These are phyloP conservation scores for Hericium alpestre DNA, from an alignment of 768 basidiomycete species.

Conservation along the genomic window DNA sequence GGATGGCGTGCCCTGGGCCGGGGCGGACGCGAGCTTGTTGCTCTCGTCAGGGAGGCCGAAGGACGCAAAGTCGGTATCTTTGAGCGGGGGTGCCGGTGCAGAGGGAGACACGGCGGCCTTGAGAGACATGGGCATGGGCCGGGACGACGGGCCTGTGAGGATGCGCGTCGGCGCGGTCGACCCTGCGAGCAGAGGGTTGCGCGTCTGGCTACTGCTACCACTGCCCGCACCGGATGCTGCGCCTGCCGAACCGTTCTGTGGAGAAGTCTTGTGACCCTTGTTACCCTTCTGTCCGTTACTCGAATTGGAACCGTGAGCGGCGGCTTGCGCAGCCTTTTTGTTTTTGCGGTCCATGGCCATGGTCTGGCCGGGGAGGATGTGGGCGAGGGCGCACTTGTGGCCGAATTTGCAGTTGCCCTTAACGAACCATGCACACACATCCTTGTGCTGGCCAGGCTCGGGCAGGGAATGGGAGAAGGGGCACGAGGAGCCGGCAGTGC, in stretches of 20 bases:
- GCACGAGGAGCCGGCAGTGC: constrained; percentile 88
- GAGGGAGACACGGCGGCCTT: constrained; percentile 68
- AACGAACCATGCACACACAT: constrained; percentile 81
- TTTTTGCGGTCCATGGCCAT: constrained; percentile 97
- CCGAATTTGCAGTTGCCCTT: constrained; percentile 86
- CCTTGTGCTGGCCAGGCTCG: constrained; percentile 73
- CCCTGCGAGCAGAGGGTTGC: constrained; percentile 35
- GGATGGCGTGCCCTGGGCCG: constrained; percentile 24
- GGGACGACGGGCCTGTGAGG: constrained; percentile 34
- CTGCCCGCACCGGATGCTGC: constrained; percentile 6
- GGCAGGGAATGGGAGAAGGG: constrained; percentile 80
- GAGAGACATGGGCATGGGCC: constrained; percentile 56
- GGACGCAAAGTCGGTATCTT: constrained; percentile 64
- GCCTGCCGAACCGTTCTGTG: constrained; percentile 16
- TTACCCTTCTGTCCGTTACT: constrained; percentile 22
- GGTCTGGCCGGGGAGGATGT: constrained; percentile 86
- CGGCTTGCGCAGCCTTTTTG: constrained; percentile 79
- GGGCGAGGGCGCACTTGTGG: constrained; percentile 84
- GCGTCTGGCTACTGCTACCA: constrained; percentile 12
- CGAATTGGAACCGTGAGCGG: constrained; percentile 28
- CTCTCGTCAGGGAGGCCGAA: constrained; percentile 58
- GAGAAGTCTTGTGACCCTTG: constrained; percentile 27
- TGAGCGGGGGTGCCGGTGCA: constrained; percentile 67
- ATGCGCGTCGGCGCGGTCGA: constrained; percentile 60
- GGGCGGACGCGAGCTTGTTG: constrained; percentile 35